Conservation (phyloP, 352 stramenopile genomes). For the Peronospora belbahrii region DNA sequence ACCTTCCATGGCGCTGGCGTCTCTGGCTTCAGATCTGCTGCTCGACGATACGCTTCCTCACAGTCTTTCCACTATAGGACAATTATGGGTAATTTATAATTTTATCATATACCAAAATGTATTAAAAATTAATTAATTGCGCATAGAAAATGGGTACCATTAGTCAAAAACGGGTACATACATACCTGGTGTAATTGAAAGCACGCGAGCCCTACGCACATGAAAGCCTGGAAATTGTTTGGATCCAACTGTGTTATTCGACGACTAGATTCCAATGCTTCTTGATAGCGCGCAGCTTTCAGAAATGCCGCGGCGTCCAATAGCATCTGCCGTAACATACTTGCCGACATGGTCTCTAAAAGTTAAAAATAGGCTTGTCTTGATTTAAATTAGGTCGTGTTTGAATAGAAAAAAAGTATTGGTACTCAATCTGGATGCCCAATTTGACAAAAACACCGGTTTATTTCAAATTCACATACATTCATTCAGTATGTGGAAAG, state of each 20-base stretch:
- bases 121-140: background rate
- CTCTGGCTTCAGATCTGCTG: slow-evolving; percentile 61
- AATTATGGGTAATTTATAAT: background rate
- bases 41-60: slow-evolving; percentile 58
- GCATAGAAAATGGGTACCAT: background rate
- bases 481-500: slow-evolving; percentile 24
- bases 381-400: background rate
- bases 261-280: slow-evolving; percentile 55
- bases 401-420: background rate
- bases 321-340: slow-evolving; percentile 71
- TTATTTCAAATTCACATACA: background rate
- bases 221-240: slow-evolving; percentile 76
- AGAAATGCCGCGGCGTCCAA: slow-evolving; percentile 60
- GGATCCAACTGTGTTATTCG: slow-evolving; percentile 71
- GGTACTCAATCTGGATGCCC: no score
- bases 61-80: slow-evolving; percentile 51
- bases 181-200: slow-evolving; percentile 63
- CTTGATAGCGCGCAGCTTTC: slow-evolving; percentile 66
- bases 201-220: slow-evolving; percentile 72
- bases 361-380: background rate
- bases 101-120: background rate
- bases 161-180: background rate
- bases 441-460: background rate
- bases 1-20: slow-evolving; percentile 80
- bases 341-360: slow-evolving; percentile 40